These are phyloP conservation scores for Cairneyella variabilis DNA, from an alignment of 495 filamentous ascomycete genomes.

Conservation along the genomic window DNA sequence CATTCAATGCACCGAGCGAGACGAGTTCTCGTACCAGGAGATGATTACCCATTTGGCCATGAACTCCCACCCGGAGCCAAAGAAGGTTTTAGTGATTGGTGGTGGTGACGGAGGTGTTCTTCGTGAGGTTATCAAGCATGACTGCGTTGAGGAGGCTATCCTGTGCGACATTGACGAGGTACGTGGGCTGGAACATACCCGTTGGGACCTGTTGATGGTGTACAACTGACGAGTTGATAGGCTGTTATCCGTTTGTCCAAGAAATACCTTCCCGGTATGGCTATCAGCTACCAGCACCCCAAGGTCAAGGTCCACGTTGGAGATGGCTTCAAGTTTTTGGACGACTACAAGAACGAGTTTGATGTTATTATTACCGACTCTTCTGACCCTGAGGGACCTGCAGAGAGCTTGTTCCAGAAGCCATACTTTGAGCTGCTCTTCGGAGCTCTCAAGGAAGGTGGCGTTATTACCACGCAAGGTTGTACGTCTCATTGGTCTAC, in stretches of 20 bases:
- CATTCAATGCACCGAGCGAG: conserved; percentile 96
- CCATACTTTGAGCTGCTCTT: conserved; percentile 93
- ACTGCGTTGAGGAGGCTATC: conserved; percentile 84
- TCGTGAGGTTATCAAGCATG: conserved; percentile 97
- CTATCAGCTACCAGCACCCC: conserved; percentile 86
- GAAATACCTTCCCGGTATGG: conserved; percentile 95
- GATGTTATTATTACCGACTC: conserved; percentile 99
- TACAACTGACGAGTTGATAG: conserved; percentile 35
- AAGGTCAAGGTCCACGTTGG: conserved; percentile 88
- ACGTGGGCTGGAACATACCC: conserved; percentile 23
- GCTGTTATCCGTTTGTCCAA: conserved; percentile 98
- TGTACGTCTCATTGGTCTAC: conserved; percentile 76
- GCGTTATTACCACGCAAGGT: conserved; percentile 99
- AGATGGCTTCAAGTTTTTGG: conserved; percentile 97
- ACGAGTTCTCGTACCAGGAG: conserved; percentile 99
- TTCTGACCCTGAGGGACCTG: conserved; percentile 93
- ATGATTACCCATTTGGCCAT: conserved; percentile 99
- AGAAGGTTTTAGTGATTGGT: conserved; percentile 97
- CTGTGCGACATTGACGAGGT: conserved; percentile 99
- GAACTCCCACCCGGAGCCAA: conserved; percentile 96
- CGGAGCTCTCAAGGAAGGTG: conserved; percentile 86
- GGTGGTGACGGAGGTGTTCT: conserved; percentile 96
- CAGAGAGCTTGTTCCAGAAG: conserved; percentile 96
- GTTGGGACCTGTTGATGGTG: too few species aligned
- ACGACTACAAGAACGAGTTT: conserved; percentile 88